A percentile compares a stretch with the other conserved stretches of the same genome.
Conservation (phyloP, 768 basidiomycete species). For the Baorangia bicolor region DNA sequence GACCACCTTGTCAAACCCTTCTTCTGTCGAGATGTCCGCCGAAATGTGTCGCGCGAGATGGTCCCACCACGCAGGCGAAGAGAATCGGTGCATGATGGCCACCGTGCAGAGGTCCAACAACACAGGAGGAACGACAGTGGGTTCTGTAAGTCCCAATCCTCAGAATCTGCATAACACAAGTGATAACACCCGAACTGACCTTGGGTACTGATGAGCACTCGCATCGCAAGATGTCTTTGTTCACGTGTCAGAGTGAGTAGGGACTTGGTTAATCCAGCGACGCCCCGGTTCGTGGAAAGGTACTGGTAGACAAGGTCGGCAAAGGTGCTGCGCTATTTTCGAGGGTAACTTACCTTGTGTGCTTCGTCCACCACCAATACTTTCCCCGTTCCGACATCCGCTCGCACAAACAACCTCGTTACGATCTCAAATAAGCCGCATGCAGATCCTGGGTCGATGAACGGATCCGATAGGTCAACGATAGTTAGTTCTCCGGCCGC, state of each 20-base stretch:
- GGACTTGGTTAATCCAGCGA: constrained; percentile 53
- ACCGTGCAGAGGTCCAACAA: constrained; percentile 63
- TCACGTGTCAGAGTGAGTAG: constrained; percentile 58
- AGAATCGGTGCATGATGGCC: constrained; percentile 63
- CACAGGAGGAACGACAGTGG: constrained; percentile 63
- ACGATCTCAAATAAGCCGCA: constrained; percentile 67
- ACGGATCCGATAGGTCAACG: constrained; percentile 67
- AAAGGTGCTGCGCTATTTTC: background rate
- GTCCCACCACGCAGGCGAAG: constrained; percentile 70
- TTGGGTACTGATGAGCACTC: constrained; percentile 74
- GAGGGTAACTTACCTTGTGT: constrained; percentile 51
- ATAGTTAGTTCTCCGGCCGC: constrained; percentile 57
- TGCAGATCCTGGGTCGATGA: constrained; percentile 61
- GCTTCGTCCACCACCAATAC: constrained; percentile 70
- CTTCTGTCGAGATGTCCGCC: constrained; percentile 50
- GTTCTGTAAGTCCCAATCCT: constrained; percentile 42
- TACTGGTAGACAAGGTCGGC: constrained; percentile 40
- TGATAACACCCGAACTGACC: constrained; percentile 35
- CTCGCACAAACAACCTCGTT: constrained; percentile 57
- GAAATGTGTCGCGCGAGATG: constrained; percentile 63
- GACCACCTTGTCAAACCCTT: constrained; percentile 62
- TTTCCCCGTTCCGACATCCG: constrained; percentile 56
- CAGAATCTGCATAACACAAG: background rate
- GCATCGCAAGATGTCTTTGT: constrained; percentile 66
- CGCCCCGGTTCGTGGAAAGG: constrained; percentile 42